Evolutionary conservation across 768 basidiomycete genomes (phyloP), one percentile per base, ranked within the genome.

Genomic region (Amyloporia xantha): DNA sequence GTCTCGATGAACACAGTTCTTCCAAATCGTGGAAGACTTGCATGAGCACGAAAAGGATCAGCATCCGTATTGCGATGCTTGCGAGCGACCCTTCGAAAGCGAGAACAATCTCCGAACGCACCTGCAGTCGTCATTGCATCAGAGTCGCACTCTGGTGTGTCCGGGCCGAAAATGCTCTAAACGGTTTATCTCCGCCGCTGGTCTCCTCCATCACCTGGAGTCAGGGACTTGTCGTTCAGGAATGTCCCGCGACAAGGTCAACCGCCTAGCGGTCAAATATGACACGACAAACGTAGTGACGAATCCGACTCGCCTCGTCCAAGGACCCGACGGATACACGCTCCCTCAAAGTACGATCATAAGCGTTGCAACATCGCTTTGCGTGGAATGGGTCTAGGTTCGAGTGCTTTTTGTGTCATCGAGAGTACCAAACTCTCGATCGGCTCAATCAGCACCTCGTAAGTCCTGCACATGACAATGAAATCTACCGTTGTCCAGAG

Each of bases 391-490:
- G 69, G 0, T 4, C 0, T 4, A 66, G 54, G 4, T 86, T 70
- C 60, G 83, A 87, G 62, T 87, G 84, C 62, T 78, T 78, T 58
- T 62, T 86, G 21, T 86, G 85, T 60, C 72, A 79, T 59, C 50
- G 47, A 19, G 54, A 43, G 10, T 81, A 72, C 55, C 26, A 55
- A 42, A 56, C 67, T 0, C 71, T 84, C 11, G 12, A 12, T 0
- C 66, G 63, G 5, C 70, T 87, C 42, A 83, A 87, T 56, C 68
- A 73, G 52, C 86, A 87, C 56, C 69, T 86, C 39, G 68, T 71
- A 41, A 85, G 84, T 62, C 79, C 85, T 2, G 66, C 58, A 2
- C 85, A 86, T 57, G 62, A 72, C 54, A 68, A 73, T 1, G 71
- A 68, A 59, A 67, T 73, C 2, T 85, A 81, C 56, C 54, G 71